Conservation (phyloP, 2,329 filamentous ascomycete species). For the Ophiocordyceps sinensis region DNA sequence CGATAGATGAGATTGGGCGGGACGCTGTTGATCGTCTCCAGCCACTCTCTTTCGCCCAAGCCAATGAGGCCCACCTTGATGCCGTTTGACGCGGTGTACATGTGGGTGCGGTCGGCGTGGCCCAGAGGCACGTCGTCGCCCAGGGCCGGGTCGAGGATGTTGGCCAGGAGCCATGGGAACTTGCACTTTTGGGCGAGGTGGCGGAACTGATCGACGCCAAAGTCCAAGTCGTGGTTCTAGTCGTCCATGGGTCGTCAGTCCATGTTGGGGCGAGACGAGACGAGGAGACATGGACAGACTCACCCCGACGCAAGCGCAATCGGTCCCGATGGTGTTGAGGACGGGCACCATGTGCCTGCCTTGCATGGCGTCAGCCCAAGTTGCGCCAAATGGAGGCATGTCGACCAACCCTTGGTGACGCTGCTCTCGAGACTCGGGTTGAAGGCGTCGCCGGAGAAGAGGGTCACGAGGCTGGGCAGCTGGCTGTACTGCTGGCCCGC, state of each 20-base stretch:
- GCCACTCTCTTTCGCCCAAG: slow-evolving; percentile 75
- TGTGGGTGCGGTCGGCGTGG: slow-evolving; percentile 58
- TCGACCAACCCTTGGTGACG: slow-evolving; percentile 60
- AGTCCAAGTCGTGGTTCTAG: slow-evolving; percentile 71
- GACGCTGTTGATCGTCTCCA: slow-evolving; percentile 75
- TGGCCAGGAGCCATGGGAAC: slow-evolving; percentile 84
- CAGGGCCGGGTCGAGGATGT: slow-evolving; percentile 71
- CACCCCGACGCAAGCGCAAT: slow-evolving; percentile 72
- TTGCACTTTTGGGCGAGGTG: slow-evolving; percentile 59
- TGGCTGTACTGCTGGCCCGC: too few species aligned
- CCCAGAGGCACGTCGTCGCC: slow-evolving; percentile 63
- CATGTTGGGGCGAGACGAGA: not conserved
- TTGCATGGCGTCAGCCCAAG: slow-evolving; percentile 10
- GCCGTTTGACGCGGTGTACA: slow-evolving; percentile 69
- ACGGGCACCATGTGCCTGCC: slow-evolving; percentile 78
- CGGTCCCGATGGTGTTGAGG: slow-evolving; percentile 62
- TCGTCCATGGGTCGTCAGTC: not conserved
- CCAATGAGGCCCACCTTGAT: slow-evolving; percentile 78
- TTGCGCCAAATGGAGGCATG: not conserved
- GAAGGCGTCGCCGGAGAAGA: slow-evolving; percentile 88
- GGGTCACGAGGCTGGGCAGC: slow-evolving; percentile 54
- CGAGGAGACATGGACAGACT: too few species aligned
- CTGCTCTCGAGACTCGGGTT: slow-evolving; percentile 82
- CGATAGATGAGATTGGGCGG: slow-evolving; percentile 73
- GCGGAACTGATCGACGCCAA: slow-evolving; percentile 69